These are phyloP conservation scores for Physaria fendleri DNA, from an alignment of 345 rosid species.

Conservation along the genomic window DNA sequence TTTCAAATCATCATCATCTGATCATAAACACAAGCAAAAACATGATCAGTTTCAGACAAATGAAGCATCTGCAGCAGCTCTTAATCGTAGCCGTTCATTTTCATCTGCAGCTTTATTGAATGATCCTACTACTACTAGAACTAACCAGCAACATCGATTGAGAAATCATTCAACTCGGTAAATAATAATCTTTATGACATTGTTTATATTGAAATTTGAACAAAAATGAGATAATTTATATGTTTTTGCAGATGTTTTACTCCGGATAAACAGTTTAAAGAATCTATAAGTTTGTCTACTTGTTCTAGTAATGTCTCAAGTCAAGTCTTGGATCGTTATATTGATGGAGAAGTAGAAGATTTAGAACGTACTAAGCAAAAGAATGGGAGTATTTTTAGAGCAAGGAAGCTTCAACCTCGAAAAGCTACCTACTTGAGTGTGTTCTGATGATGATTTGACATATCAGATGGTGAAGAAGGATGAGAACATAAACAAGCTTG, in stretches of 20 bases:
- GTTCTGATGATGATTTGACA: not conserved
- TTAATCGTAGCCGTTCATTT: slow-evolving; percentile 72
- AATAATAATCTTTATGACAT: slow-evolving; percentile 23
- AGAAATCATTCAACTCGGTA: slow-evolving; percentile 44
- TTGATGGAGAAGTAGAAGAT: slow-evolving; percentile 90
- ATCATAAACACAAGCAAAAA: slow-evolving; percentile 46
- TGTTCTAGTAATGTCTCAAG: slow-evolving; percentile 65
- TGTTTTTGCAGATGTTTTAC: slow-evolving; percentile 26
- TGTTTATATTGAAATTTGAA: slow-evolving; percentile 16
- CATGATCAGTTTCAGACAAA: slow-evolving; percentile 21
- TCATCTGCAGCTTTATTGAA: slow-evolving; percentile 58
- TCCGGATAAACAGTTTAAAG: slow-evolving; percentile 48
- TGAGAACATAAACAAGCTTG: slow-evolving; percentile 41
- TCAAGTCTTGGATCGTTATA: slow-evolving; percentile 78
- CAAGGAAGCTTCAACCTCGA: slow-evolving; percentile 53
- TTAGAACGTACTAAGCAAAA: slow-evolving; percentile 45
- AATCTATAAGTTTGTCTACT: slow-evolving; percentile 54
- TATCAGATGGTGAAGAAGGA: slow-evolving; percentile 71
- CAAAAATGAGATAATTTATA: slow-evolving; percentile 44
- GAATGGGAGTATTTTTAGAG: slow-evolving; percentile 44
- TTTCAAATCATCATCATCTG: slow-evolving; percentile 54
- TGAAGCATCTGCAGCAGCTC: slow-evolving; percentile 42
- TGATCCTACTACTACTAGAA: slow-evolving; percentile 27
- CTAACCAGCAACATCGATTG: slow-evolving; percentile 25
- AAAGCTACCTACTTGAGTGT: not conserved